Evolutionary conservation across 441 rosid genomes (phyloP), one percentile per base, ranked within the genome.

Genomic region (Mallotus japonicus): DNA sequence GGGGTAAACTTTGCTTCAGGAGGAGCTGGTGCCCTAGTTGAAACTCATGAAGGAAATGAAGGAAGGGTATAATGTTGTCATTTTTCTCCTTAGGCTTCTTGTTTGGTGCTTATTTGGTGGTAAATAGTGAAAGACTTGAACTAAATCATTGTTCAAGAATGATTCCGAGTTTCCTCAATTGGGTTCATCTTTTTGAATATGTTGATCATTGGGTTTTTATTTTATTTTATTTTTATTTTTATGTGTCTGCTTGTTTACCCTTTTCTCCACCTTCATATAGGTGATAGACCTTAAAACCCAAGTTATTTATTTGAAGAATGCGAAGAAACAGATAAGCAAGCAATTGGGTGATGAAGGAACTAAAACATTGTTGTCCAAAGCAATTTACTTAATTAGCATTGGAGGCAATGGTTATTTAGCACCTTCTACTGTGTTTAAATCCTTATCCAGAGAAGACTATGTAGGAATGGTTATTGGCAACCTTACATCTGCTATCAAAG

Each of bases 1-100:
- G 90, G 90, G 11, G 80, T 75, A 3, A 87, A 68, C 71, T 88
- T 84, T 40, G 93, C 91, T 16, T 88, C 90, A 0, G 87, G 73
- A 0, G 92, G 84, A 42, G 91, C 89, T 20, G 87, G 90, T 57
- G 86, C 85, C 68, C 76, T 88, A 22, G 66, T 55, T 20, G 87
- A 77, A 70, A 86, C 87, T 8, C 24, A 28, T 28, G 32, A 28
- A 28, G 32, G 32, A 28, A 28, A 60, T 44, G 54, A 68, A 68
- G 71, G 89, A 71, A n/a, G 66, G 74, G 88, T 89, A 79, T 24
- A 24, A 2, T 24, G 28, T 24, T 42, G 83, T 19, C 16, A 0
- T 17, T 65, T 54, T 15, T 51, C 63, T 0, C 14, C 40, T 22
- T 42, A 53, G 6, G 12, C 9, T 42, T 63, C 42, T 53, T 24